Conservation (phyloP, 805 yeast genomes). For the Wickerhamomyces bovis region DNA sequence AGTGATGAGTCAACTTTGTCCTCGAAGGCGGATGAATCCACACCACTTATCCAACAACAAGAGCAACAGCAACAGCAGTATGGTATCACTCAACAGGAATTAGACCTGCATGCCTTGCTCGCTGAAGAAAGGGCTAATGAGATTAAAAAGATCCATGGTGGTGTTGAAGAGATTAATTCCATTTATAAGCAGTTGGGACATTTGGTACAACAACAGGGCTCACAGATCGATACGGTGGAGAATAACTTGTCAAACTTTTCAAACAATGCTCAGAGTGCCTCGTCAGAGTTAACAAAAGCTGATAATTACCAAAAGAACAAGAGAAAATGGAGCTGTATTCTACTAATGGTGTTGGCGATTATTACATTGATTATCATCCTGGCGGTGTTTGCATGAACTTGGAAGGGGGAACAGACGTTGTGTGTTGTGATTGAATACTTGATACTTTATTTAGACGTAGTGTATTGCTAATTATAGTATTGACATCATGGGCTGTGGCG, state of each 20-base stretch:
- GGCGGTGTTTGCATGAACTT: slow-evolving; percentile 31
- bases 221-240: slow-evolving; percentile 77
- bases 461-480: neutral
- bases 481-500: neutral
- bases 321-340: slow-evolving; percentile 68
- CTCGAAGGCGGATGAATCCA: slow-evolving; percentile 10
- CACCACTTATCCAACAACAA: slow-evolving; percentile 18
- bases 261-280: slow-evolving; percentile 62
- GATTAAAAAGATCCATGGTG: slow-evolving; percentile 64
- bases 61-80: slow-evolving; percentile 32
- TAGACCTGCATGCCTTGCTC: slow-evolving; percentile 57
- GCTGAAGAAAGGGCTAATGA: slow-evolving; percentile 72
- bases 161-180: slow-evolving; percentile 78
- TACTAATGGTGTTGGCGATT: slow-evolving; percentile 52
- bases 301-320: slow-evolving; percentile 65
- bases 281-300: slow-evolving; percentile 65
- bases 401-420: neutral
- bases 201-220: slow-evolving; percentile 79
- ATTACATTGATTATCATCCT: slow-evolving; percentile 53
- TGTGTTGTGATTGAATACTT: neutral
- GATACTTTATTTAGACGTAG: neutral
- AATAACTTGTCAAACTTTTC: slow-evolving; percentile 64
- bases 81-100: slow-evolving; percentile 38
- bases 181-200: slow-evolving; percentile 78
- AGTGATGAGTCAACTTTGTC: slow-evolving; percentile 17